A percentile compares a stretch with the other conserved stretches of the same genome.
Evolutionary conservation across 352 stramenopile genomes (phyloP).

Genomic region (Phytophthora citricola): DNA sequence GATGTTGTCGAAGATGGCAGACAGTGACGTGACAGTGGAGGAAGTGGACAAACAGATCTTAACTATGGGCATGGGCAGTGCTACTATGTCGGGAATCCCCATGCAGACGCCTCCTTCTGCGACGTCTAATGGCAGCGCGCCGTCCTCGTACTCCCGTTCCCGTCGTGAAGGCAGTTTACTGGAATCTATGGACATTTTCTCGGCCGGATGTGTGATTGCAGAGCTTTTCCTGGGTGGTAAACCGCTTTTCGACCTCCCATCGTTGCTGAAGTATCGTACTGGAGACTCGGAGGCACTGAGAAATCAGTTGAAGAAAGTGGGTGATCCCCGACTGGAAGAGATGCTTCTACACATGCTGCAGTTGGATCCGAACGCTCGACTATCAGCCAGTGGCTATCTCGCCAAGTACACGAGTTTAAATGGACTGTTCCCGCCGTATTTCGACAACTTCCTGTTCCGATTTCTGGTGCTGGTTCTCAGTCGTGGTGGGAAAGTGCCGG

Average conservation of each 20-base stretch:
- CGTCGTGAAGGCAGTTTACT: constrained; percentile 70
- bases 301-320: constrained; percentile 93
- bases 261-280: constrained; percentile 89
- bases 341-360: constrained; percentile 95
- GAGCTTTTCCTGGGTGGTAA: constrained; percentile 97
- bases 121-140: constrained; percentile 31
- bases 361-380: constrained; percentile 86
- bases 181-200: constrained; percentile 98
- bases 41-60: constrained; percentile 82
- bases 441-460: constrained; percentile 89
- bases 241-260: constrained; percentile 94
- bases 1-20: constrained; percentile 76
- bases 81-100: constrained; percentile 28
- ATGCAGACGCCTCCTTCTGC: constrained; percentile 34
- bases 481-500: constrained; percentile 85
- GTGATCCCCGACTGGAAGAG: constrained; percentile 89
- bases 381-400: constrained; percentile 91
- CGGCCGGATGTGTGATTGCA: constrained; percentile 97
- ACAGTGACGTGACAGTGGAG: constrained; percentile 73
- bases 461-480: constrained; percentile 90
- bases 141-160: constrained; percentile 47
- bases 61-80: constrained; percentile 53
- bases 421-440: constrained; percentile 84
- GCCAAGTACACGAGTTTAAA: constrained; percentile 77
- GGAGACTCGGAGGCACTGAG: constrained; percentile 76